Evolutionary conservation across 352 stramenopile genomes (phyloP).

Genomic region (Thalassiosira pacifica): DNA sequence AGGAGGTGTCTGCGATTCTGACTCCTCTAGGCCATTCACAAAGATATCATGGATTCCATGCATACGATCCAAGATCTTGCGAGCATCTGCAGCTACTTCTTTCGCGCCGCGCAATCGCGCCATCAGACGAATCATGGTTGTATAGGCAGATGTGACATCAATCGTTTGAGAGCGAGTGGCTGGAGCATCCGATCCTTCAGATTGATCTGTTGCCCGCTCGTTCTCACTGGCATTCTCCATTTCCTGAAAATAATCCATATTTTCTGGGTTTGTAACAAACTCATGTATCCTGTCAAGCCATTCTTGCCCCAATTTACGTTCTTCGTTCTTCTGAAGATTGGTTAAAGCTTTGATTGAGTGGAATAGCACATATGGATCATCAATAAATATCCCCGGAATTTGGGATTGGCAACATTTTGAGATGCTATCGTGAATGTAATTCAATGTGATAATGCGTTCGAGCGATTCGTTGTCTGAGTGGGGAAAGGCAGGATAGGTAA

Average conservation of each 20-base stretch:
- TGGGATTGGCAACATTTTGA: slow-evolving; percentile 21
- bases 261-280: slow-evolving; percentile 50
- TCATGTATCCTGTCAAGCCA: slow-evolving; percentile 55
- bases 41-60: slow-evolving; percentile 36
- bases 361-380: slow-evolving; percentile 67
- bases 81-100: slow-evolving; percentile 35
- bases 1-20: neutral
- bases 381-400: slow-evolving; percentile 39
- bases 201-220: neutral
- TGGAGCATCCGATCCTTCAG: slow-evolving; percentile 8
- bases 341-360: slow-evolving; percentile 66
- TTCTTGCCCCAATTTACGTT: slow-evolving; percentile 42
- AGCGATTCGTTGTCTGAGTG: slow-evolving; percentile 50
- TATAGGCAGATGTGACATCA: slow-evolving; percentile 65
- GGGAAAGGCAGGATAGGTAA: neutral
- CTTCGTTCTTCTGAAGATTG: slow-evolving; percentile 51
- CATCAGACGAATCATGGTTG: slow-evolving; percentile 54
- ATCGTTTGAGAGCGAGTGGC: slow-evolving; percentile 25
- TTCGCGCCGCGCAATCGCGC: slow-evolving; percentile 45
- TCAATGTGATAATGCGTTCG: slow-evolving; percentile 55
- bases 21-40: slow-evolving; percentile 31
- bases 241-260: slow-evolving; percentile 46
- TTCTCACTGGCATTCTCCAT: neutral
- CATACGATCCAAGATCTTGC: slow-evolving; percentile 61
- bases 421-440: slow-evolving; percentile 54